Base-by-base conservation (phyloP, 768 basidiomycete genomes). In the Lentinula aciculospora region DNA sequence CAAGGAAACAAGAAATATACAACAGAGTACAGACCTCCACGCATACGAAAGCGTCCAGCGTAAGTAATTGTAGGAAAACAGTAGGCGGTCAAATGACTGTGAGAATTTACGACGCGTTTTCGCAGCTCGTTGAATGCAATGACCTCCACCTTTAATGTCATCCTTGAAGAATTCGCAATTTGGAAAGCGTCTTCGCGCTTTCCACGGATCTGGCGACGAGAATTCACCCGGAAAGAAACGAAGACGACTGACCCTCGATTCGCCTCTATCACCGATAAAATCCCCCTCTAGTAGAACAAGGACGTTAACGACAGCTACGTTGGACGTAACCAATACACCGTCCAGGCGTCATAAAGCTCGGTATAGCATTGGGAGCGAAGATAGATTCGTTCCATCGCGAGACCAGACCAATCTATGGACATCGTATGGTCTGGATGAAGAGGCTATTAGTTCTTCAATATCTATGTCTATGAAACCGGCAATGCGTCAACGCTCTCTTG, bases 101-200 rank as follows among this genome's bases (percentile, higher is more conserved):
- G 46, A 29, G 46, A 47, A 47, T 31, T 1, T 31, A 12, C 7
- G 15, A 27, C 46, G 46, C 28, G 17, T 29, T 23, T 8, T 12
- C 6, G 29, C 5, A 9, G n/a, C 46, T 47, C 29, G 9, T 15
- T 19, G 8, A 4, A 4, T 28, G 13, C 28, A 13, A 42, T 23
- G n/a, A 32, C 32, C 31, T 10, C 19, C 13, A 21, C 23, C 12
- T 28, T 23, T 57, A 61, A 89, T 89, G 88, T 85, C 87, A 56
- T 81, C 82, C 57, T 81, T 91, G 72, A 88, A 88, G 76, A 90
- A 91, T 71, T 90, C 89, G 66, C 87, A 85, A 1, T 92, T 89
- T 71, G 89, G 88, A 39, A 92, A 91, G 67, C 83, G 89, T 12
- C 77, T 92, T 12, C 83, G 88, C 37, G 86, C 86, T 12, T 79